These are phyloP conservation scores for Gnaphalium uliginosum DNA, from an alignment of 129 eudicot genomes.

Conservation along the genomic window DNA sequence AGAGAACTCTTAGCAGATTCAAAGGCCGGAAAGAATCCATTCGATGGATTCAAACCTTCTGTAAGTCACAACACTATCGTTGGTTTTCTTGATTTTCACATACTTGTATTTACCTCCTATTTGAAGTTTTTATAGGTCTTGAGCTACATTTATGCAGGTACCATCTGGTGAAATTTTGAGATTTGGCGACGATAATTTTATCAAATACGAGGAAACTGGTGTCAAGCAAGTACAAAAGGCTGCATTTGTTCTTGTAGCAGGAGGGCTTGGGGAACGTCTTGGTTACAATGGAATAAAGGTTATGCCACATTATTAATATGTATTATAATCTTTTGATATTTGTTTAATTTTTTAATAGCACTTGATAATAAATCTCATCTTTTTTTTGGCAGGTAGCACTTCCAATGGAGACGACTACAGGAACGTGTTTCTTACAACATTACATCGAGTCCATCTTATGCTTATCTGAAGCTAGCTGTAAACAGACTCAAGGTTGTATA, in stretches of 20 bases:
- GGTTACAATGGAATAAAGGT: slow-evolving; percentile 98
- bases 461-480: slow-evolving; percentile 66
- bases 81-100: neutral
- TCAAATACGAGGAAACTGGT: slow-evolving; percentile 79
- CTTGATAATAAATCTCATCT: slow-evolving; percentile 13
- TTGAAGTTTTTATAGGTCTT: neutral
- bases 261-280: slow-evolving; percentile 99
- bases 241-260: slow-evolving; percentile 99
- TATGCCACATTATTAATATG: neutral
- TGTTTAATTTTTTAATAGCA: slow-evolving; percentile 10
- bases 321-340: neutral
- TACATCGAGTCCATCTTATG: slow-evolving; percentile 83
- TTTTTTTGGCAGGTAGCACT: slow-evolving; percentile 66
- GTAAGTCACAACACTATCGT: slow-evolving; percentile 53
- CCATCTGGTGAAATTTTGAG: slow-evolving; percentile 87
- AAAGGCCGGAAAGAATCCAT: slow-evolving; percentile 95
- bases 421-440: slow-evolving; percentile 76
- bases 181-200: slow-evolving; percentile 69
- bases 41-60: slow-evolving; percentile 96
- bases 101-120: neutral
- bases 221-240: slow-evolving; percentile 77
- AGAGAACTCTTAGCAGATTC: slow-evolving; percentile 90
- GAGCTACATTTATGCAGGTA: slow-evolving; percentile 50
- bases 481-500: slow-evolving; percentile 50
- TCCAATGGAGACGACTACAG: slow-evolving; percentile 72